phyloP scores from a whole-genome alignment of 2,329 filamentous ascomycete species.

The Paramyrothecium roridum region DNA sequence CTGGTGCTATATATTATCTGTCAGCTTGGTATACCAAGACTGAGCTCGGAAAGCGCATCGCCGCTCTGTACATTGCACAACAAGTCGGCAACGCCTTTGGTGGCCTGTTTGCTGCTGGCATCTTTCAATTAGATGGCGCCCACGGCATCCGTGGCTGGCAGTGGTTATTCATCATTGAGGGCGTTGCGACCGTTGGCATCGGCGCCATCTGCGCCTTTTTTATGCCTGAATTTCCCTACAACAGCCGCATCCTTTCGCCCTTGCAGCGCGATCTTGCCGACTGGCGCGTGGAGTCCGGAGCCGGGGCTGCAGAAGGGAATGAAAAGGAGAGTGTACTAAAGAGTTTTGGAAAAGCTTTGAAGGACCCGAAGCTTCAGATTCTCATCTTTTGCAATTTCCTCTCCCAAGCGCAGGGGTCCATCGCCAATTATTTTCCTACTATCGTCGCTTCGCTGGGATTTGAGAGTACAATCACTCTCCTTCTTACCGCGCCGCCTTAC shows the following conservation, averaged over 20 bases:
- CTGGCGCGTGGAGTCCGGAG: conserved; percentile 29
- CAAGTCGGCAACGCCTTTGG: conserved; percentile 24
- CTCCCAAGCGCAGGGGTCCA: conserved; percentile 31
- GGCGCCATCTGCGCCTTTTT: conserved; percentile 24
- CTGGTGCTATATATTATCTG: conserved; percentile 35
- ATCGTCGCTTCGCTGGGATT: conserved; percentile 28
- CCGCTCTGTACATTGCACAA: conserved; percentile 25
- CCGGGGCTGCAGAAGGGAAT: conserved; percentile 32
- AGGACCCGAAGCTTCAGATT: conserved; percentile 32
- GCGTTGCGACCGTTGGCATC: conserved; percentile 8
- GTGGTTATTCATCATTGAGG: conserved; percentile 26
- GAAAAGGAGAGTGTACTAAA: conserved; percentile 25
- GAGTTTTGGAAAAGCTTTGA: conserved; percentile 23
- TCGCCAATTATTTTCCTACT: conserved; percentile 25
- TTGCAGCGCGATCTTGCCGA: conserved; percentile 25
- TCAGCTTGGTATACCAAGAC: conserved; percentile 37
- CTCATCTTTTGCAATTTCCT: conserved; percentile 35
- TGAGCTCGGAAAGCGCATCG: conserved; percentile 27
- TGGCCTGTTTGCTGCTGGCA: conserved; percentile 28
- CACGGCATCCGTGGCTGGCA: conserved; percentile 17
- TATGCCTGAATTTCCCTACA: conserved; percentile 36
- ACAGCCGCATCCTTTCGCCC: conserved; percentile 27
- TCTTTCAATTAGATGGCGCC: conserved; percentile 25
- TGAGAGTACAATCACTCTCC: conserved; percentile 33
- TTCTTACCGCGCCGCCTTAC: conserved; percentile 45